Conservation (phyloP, 345 rosid genomes). For the Eucalyptus marginata region DNA sequence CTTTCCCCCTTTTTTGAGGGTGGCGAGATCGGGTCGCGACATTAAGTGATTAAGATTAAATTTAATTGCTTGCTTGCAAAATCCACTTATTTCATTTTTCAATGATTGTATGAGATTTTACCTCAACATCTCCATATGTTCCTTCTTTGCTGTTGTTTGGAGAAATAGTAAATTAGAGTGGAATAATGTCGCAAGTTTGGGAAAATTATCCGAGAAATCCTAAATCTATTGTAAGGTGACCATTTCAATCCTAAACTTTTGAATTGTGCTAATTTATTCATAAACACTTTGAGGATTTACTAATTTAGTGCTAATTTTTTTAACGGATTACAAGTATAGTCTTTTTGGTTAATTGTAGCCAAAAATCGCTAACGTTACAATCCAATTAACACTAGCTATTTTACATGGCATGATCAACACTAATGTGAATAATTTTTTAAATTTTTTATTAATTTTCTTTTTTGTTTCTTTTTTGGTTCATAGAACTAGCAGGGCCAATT, state of each 20-base stretch:
- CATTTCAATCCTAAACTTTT: too few relatives aligned
- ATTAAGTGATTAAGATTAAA: not conserved
- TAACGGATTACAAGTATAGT: accelerated
- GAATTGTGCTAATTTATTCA: not conserved
- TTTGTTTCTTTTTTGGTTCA: too few relatives aligned
- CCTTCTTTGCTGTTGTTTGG: not conserved
- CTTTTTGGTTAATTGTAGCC: accelerated
- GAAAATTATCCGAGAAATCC: too few relatives aligned
- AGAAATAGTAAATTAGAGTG: not conserved
- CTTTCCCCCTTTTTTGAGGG: too few relatives aligned
- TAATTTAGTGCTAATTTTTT: not conserved
- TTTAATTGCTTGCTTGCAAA: not conserved
- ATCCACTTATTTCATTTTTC: not conserved
- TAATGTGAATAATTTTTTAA: too few relatives aligned
- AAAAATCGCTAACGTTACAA: accelerated
- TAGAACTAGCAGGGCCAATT: accelerated
- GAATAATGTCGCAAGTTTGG: not conserved
- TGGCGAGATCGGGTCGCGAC: too few relatives aligned
- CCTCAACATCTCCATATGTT: not conserved
- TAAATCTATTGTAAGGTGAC: not conserved
- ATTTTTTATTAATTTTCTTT: too few relatives aligned
- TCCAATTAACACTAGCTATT: accelerated
- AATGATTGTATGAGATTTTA: not conserved
- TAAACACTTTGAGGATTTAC: too few relatives aligned
- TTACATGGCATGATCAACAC: accelerated